These are phyloP conservation scores for Lizonia empirigonia DNA, from an alignment of 2,329 filamentous ascomycete species.

Conservation along the genomic window DNA sequence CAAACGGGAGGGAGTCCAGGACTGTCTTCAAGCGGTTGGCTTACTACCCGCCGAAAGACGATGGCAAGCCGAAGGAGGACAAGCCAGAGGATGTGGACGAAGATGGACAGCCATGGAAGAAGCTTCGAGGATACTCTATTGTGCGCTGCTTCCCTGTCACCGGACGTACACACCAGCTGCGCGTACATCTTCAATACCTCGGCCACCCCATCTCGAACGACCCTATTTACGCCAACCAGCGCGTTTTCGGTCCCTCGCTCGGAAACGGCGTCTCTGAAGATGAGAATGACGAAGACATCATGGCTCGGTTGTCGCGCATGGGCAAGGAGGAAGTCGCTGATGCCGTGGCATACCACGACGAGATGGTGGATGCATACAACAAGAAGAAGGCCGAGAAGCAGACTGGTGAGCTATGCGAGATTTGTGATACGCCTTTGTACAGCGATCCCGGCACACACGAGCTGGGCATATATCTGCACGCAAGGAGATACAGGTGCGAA, in stretches of 20 bases:
- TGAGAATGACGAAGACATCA: constrained; percentile 86
- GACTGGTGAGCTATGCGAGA: constrained; percentile 79
- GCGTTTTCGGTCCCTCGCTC: constrained; percentile 84
- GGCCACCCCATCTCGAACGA: constrained; percentile 97
- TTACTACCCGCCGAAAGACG: constrained; percentile 74
- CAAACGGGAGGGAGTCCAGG: constrained; percentile 85
- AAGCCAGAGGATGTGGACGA: constrained; percentile 25
- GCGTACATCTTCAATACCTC: constrained; percentile 92
- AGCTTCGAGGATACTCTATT: constrained; percentile 81
- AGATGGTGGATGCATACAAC: constrained; percentile 89
- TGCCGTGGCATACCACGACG: constrained; percentile 90
- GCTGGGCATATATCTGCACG: constrained; percentile 91
- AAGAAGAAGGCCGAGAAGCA: constrained; percentile 91
- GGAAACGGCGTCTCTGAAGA: constrained; percentile 70
- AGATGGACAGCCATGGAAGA: constrained; percentile 56
- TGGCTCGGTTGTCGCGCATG: constrained; percentile 83
- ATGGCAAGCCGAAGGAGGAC: constrained; percentile 18
- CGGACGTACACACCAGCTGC: constrained; percentile 90
- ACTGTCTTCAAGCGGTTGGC: constrained; percentile 91
- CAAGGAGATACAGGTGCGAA: constrained; percentile 83
- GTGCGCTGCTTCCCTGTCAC: constrained; percentile 93
- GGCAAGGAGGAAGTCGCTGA: constrained; percentile 92
- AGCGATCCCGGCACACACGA: constrained; percentile 91
- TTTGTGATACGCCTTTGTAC: constrained; percentile 88
- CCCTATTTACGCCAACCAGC: constrained; percentile 94